Evolutionary conservation across 331 rosid genomes (phyloP), one percentile per base, ranked within the genome.

Genomic region (Cydonia oblonga): DNA sequence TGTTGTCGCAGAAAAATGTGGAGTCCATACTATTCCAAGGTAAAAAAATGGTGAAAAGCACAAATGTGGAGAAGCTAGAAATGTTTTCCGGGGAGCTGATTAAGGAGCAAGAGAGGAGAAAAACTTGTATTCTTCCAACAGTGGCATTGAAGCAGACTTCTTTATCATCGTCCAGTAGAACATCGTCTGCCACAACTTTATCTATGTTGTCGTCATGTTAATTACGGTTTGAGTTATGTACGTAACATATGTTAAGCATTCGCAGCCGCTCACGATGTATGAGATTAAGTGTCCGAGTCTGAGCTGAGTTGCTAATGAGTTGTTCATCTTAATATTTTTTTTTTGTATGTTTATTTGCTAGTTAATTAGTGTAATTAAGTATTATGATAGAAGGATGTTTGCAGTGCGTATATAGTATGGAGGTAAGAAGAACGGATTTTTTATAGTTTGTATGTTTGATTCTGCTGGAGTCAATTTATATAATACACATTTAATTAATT

Each of bases 171-270:
- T 89, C 96, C 1, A 63, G 25, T n/a, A 90, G 98, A 77, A 90
- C 97, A 57, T 90, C 98, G 14, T 91, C 95, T 2, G 97, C 96
- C 9, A 90, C 98, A 25, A 89, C 97, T 4, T 72, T 87, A 6
- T 93, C 98, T 12, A 76, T 86, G 16, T 40, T 78, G 12, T 93
- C 98, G 13, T 93, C 92, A 3, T 40, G 4, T 5, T 40, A 40
- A 28, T 1, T 14, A 5, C 30, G 14, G 29, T 1, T 35, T 5
- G 12, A 14, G 46, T 64, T 64, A 64, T 64, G 6, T 71, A 33
- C 3, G 40, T 11, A 20, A 22, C 18, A 16, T 28, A 29, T 29
- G n/a, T 33, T 35, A 33, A n/a, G 52, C 18, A 20, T 78, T 82
- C 25, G 77, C 71, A 78, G 84, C 92, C 88, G 90, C 86, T 85